These are phyloP conservation scores for Aquilaria sinensis DNA, from an alignment of 345 rosid species.

Conservation along the genomic window DNA sequence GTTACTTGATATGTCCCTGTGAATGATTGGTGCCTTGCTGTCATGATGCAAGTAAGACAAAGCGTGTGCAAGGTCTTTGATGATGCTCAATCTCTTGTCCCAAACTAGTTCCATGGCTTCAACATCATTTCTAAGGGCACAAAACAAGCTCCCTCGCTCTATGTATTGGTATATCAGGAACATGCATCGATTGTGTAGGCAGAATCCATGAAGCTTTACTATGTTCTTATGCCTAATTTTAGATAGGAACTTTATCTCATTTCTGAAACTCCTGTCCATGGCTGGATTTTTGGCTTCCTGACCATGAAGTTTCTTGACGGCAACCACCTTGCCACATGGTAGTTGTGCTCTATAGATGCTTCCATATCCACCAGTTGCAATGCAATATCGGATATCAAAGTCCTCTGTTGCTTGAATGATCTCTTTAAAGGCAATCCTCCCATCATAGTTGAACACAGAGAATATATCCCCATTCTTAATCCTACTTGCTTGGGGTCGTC, in stretches of 20 bases:
- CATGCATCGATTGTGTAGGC: slow-evolving; percentile 3
- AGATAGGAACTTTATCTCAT: background rate
- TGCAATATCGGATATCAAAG: slow-evolving; percentile 6
- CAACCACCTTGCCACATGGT: slow-evolving; percentile 3
- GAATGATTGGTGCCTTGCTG: slow-evolving; percentile 4
- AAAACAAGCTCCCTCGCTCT: slow-evolving; percentile 7
- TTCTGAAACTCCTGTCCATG: slow-evolving; percentile 3
- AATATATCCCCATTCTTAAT: slow-evolving; percentile 13
- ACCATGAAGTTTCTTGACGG: slow-evolving; percentile 11
- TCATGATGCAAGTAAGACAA: slow-evolving; percentile 12
- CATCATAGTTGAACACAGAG: slow-evolving; percentile 10
- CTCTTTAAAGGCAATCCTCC: slow-evolving; percentile 1
- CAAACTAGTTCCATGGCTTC: slow-evolving; percentile 8
- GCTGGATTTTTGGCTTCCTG: slow-evolving; percentile 2
- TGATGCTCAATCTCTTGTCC: slow-evolving; percentile 3
- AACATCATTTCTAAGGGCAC: slow-evolving; percentile 3
- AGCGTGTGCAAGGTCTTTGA: slow-evolving; percentile 6
- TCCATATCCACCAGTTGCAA: slow-evolving; percentile 7
- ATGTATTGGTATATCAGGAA: slow-evolving; percentile 3
- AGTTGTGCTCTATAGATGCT: slow-evolving; percentile 4
- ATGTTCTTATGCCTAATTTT: slow-evolving; percentile 9
- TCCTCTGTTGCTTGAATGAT: slow-evolving; percentile 7
- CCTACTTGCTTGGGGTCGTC: too few relatives aligned
- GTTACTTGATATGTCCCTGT: slow-evolving; percentile 13
- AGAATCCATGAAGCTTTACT: slow-evolving; percentile 8